Base-by-base conservation (phyloP, 2,329 filamentous ascomycete genomes). In the Aspergillus thermomutatus region DNA sequence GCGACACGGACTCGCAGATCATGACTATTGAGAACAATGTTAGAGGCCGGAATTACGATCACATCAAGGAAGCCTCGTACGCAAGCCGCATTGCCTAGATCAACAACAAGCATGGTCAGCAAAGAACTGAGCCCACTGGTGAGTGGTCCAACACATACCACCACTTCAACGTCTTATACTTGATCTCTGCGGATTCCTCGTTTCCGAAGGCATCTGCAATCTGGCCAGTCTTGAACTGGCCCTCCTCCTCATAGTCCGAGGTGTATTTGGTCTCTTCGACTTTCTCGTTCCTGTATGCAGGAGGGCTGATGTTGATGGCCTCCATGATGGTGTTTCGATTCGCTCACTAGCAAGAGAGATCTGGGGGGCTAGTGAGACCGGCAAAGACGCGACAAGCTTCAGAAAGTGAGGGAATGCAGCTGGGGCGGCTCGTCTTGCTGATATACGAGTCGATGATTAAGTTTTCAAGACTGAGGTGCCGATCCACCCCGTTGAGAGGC, bases 1-100 rank as follows among this genome's bases (percentile, higher is more conserved):
- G 73, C 14, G 80, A 82, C 26, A 84, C 78, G 17, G 80, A 82
- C 62, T 84, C 82, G 11, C 81, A 82, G 31, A 84, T 76, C 78
- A 84, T 83, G 58, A 83, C 74, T 68, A 48, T 57, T 9, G 34
- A 14, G 9, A 7, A 14, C 28, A 50, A 31, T 34, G 21, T 26
- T 28, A 43, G 21, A 50, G 25, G 23, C 2, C 10, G 43, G 26
- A 47, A 43, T 50, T 6, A 5, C 4, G 19, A 46, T 47, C 45
- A 37, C 45, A 5, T 17, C 14, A 27, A 14, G 23, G 27, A 41
- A 4, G 3, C 19, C 4, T 61, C 69, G 26, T 66, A 76, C 73
- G 68, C 62, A 76, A 64, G 51, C 71, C 71, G 41, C 68, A 68
- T 60, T 77, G 71, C 72, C 73, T 75, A 9, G 21, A n/a, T 21